A percentile compares a stretch with the other conserved stretches of the same genome.
Evolutionary conservation across 352 stramenopile species (phyloP).

Genomic region (Globisporangium recalcitrans): DNA sequence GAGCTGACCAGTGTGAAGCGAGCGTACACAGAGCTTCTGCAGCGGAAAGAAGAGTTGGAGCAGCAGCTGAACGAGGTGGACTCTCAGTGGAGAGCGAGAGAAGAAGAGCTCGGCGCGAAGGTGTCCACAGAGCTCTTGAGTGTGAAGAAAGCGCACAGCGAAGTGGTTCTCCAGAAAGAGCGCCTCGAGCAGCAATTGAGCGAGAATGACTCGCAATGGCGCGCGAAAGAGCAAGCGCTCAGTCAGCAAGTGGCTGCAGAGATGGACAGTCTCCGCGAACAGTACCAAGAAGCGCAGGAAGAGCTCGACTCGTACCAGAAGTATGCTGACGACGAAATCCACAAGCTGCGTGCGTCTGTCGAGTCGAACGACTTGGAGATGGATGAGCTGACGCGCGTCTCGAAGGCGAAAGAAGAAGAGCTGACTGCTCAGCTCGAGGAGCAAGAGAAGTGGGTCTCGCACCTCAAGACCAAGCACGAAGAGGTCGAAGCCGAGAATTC

Average conservation of each 20-base stretch:
- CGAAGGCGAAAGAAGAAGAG: constrained; percentile 25
- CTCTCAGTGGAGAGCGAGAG: constrained; percentile 7
- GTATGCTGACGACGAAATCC: constrained; percentile 47
- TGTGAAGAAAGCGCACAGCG: constrained; percentile 18
- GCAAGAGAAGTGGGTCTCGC: constrained; percentile 20
- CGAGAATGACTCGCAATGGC: constrained; percentile 24
- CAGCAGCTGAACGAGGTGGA: constrained; percentile 14
- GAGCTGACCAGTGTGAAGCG: constrained; percentile 6
- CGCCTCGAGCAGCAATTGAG: constrained; percentile 24
- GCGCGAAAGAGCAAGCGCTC: constrained; percentile 35
- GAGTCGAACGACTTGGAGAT: constrained; percentile 35
- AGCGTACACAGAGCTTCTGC: constrained; percentile 6
- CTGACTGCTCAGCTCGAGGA: constrained; percentile 22
- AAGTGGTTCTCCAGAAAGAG: constrained; percentile 27
- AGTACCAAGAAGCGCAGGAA: constrained; percentile 39
- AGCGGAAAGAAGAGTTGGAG: constrained; percentile 11
- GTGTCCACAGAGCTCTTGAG: constrained; percentile 14
- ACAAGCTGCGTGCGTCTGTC: constrained; percentile 34
- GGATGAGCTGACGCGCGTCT: constrained; percentile 21
- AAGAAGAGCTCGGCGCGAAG: constrained; percentile 16
- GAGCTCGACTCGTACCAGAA: constrained; percentile 50
- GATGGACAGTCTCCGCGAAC: constrained; percentile 34
- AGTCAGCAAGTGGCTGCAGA: constrained; percentile 23
- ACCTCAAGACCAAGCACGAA: constrained; percentile 24
- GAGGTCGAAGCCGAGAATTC: constrained; percentile 28